These are phyloP conservation scores for Fusarium piperis DNA, from an alignment of 2,329 filamentous ascomycete species.

Conservation along the genomic window DNA sequence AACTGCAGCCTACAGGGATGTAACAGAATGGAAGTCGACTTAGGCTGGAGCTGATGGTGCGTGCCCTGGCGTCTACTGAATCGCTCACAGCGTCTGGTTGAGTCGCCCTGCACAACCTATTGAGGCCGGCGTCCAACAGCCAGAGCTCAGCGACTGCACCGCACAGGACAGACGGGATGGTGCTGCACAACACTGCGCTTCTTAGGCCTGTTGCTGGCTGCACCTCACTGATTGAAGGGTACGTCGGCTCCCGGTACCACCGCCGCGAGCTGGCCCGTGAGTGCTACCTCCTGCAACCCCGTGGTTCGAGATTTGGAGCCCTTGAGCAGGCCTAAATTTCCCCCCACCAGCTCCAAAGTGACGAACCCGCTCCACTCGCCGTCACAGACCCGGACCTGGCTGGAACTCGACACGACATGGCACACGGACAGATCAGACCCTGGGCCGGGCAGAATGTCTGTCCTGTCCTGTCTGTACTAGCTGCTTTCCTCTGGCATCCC, in stretches of 20 bases:
- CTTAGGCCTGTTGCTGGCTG: background rate
- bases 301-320: slow-evolving; percentile 33
- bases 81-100: slow-evolving; percentile 11
- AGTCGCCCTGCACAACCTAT: slow-evolving; percentile 4
- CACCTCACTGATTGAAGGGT: slow-evolving; percentile 20
- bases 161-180: background rate
- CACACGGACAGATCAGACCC: slow-evolving; percentile 27
- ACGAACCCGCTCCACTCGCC: slow-evolving; percentile 29
- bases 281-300: slow-evolving; percentile 17
- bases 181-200: background rate
- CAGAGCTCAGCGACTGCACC: background rate
- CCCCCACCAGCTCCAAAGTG: slow-evolving; percentile 23
- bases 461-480: slow-evolving; percentile 21
- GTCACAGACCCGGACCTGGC: slow-evolving; percentile 38
- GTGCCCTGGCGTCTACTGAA: slow-evolving; percentile 14
- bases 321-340: slow-evolving; percentile 27
- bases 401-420: slow-evolving; percentile 20
- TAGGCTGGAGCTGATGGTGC: slow-evolving; percentile 26
- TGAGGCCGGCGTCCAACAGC: background rate
- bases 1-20: slow-evolving; percentile 17
- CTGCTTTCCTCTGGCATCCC: slow-evolving; percentile 28
- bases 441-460: slow-evolving; percentile 29
- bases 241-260: slow-evolving; percentile 40
- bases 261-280: slow-evolving; percentile 18
- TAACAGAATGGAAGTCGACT: slow-evolving; percentile 5